Conservation (phyloP, 1,284 basidiomycete genomes). For the Heterobasidion irregulare region DNA sequence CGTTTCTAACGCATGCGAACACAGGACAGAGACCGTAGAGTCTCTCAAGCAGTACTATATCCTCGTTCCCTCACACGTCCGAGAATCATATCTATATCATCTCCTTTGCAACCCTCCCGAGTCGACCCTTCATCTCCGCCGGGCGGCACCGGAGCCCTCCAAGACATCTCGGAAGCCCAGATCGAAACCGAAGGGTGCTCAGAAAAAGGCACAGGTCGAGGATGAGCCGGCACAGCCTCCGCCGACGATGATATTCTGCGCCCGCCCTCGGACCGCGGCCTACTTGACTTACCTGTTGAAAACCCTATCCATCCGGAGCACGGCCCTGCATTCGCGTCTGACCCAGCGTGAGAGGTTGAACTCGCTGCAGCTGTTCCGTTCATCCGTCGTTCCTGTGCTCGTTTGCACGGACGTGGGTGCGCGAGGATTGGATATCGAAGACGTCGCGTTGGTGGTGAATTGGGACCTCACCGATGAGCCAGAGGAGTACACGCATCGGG, state of each 20-base stretch:
- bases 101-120: constrained; percentile 85
- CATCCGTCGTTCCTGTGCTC: constrained; percentile 83
- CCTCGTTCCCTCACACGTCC: constrained; percentile 91
- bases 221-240: constrained; percentile 65
- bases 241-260: constrained; percentile 94
- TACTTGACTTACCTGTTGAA: constrained; percentile 81
- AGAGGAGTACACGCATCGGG: constrained; percentile 76
- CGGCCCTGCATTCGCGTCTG: constrained; percentile 89
- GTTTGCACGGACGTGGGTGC: constrained; percentile 95
- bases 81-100: constrained; percentile 90
- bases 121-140: constrained; percentile 60
- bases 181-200: constrained; percentile 18
- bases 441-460: constrained; percentile 92
- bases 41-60: constrained; percentile 86
- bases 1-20: constrained; percentile 5
- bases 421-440: constrained; percentile 90
- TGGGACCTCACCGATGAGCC: constrained; percentile 88
- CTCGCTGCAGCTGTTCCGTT: constrained; percentile 83
- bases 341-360: constrained; percentile 84
- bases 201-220: constrained; percentile 32
- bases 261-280: constrained; percentile 81
- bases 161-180: constrained; percentile 22
- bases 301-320: constrained; percentile 74
- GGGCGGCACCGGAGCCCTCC: constrained; percentile 43
- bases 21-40: constrained; percentile 79